Base-by-base conservation (phyloP, 768 basidiomycete genomes). In the Amanita molliuscula region DNA sequence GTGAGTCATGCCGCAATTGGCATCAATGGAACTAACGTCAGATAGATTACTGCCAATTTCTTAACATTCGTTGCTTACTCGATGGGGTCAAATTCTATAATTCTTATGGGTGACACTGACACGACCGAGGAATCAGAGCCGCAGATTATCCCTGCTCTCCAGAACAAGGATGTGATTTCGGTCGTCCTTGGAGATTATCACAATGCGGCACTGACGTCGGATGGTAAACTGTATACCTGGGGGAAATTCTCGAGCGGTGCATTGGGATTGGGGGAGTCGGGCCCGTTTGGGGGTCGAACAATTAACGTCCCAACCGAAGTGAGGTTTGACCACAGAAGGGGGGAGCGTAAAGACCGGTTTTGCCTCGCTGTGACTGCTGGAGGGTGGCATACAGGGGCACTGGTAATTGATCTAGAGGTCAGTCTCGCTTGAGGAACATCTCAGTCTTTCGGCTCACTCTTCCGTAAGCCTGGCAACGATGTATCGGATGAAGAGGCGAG, bases 151-250 rank as follows among this genome's bases (percentile, higher is more conserved):
- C 82, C 85, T 1, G 77, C 74, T 29, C 68, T 98, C 25, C 91
- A 96, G 58, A 75, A 86, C 56, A 77, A 69, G 55, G 71, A 75
- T 33, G 78, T 97, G 48, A 94, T 97, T 53, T 88, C 89, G 45
- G 81, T 95, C 49, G 83, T 84, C 11, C 74, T 92, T 45, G 95
- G 95, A 4, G 95, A 98, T 65, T 96, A 94, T 63, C 95, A 98
- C 68, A 81, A 74, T 60, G 88, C 81, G 31, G 94, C 95, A 1
- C 69, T 96, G 58, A 94, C 90, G 2, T 71, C 77, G 34, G 64
- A 72, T 20, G 95, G 94, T 13, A 76, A 81, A 59, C 68, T 92
- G 21, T 68, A 84, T 16, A 88, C 92, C 9, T 94, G 88, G 90
- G 91, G 90, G 13, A 56, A 63, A 21, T 85, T 81, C 64, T 84